These are phyloP conservation scores for Trichoderma asperelloides DNA, from an alignment of 495 filamentous ascomycete genomes.

Conservation along the genomic window DNA sequence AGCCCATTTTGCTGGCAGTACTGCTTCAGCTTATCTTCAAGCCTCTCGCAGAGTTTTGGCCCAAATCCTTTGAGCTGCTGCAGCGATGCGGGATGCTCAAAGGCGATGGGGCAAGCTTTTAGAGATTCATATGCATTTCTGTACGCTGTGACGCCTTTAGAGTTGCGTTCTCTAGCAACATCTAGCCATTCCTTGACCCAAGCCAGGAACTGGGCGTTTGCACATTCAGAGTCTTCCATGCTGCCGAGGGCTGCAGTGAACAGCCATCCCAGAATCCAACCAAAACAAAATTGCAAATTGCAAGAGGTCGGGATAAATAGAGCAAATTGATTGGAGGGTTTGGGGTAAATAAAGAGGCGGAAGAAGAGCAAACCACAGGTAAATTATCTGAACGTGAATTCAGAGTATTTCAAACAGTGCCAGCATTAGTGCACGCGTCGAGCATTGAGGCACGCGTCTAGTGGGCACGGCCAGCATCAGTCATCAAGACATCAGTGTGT, in stretches of 20 bases:
- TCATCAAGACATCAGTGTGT: too few species aligned
- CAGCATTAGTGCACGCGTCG: too few species aligned
- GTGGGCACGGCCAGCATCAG: too few species aligned
- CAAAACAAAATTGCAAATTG: too few species aligned
- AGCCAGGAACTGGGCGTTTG: conserved; percentile 64
- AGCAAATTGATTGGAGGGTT: too few species aligned
- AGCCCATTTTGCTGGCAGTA: conserved; percentile 62
- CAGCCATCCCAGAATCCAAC: too few species aligned
- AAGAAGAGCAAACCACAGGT: too few species aligned
- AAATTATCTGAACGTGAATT: too few species aligned
- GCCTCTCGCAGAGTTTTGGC: conserved; percentile 55
- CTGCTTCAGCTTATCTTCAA: conserved; percentile 58
- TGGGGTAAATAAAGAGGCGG: too few species aligned
- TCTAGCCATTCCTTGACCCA: conserved; percentile 81
- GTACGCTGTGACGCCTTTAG: conserved; percentile 63
- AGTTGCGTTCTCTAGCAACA: conserved; percentile 58
- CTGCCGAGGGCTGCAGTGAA: neutral
- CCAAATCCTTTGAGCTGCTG: conserved; percentile 67
- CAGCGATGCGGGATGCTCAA: conserved; percentile 67
- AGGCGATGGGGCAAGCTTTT: conserved; percentile 65
- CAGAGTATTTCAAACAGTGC: too few species aligned
- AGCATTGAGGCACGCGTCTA: too few species aligned
- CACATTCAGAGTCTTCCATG: conserved; percentile 30
- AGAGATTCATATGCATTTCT: conserved; percentile 76
- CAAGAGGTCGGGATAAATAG: too few species aligned